Evolutionary conservation across 768 basidiomycete genomes (phyloP), one percentile per base, ranked within the genome.

Genomic region (Mycena belliarum): DNA sequence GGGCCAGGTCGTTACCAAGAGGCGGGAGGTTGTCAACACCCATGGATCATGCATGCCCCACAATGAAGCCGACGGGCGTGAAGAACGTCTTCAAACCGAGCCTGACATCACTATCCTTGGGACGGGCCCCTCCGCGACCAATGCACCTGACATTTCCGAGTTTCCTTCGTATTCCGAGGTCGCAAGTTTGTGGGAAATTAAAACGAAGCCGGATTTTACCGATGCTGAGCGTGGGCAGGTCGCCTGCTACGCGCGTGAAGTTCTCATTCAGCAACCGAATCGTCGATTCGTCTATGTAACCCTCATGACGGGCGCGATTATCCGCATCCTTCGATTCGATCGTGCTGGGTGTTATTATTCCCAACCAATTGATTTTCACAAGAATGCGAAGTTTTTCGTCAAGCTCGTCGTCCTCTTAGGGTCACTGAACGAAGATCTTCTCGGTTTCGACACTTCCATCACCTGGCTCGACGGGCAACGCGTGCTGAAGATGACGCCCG

Each of bases 361-460:
- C 14, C 40, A 26, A 1, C 21, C 33, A 11, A 43, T 65, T 44
- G 42, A 70, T 50, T 66, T 65, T 47, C 66, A 68, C 55, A 12
- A 53, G 5, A 14, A 55, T 3, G 46, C 66, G 2, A 29, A 40
- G 6, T 40, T 50, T 16, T 68, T 69, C 48, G 53, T 69, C 32
- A 60, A 63, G 16, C 48, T 69, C 25, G 29, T 70, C 43, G 58
- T 68, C 25, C 63, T 63, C 24, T 21, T 68, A 38, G 50, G 50
- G n/a, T 66, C 65, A 15, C 14, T 35, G 33, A 33, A 63, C 20
- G 57, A 66, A 44, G 48, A 40, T 1, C 42, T 49, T 12, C 48
- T 69, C 20, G 69, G 69, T 14, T 65, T 60, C 37, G 67, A 69
- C 32, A 67, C 65, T 0, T 61, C 46, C 33, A 61, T 69, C 14